Evolutionary conservation across 148 eudicot genomes (phyloP).

Genomic region (Chenopodium suecicum): DNA sequence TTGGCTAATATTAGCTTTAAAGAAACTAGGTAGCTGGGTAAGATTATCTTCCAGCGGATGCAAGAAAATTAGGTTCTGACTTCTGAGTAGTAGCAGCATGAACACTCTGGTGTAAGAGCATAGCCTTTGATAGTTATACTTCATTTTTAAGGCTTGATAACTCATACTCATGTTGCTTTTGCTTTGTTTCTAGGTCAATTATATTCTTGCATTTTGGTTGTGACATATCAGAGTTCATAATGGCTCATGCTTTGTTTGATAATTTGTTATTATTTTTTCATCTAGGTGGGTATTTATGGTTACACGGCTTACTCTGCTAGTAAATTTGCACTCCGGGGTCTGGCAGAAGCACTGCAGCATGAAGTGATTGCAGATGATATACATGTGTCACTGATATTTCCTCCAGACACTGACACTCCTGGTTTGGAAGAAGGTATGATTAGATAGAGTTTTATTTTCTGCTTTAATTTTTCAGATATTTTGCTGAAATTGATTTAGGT

Average conservation of each 20-base stretch:
- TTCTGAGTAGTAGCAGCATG: no score
- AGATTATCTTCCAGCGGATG: no score
- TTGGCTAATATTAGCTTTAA: no score
- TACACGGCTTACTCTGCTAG: slow-evolving; percentile 96
- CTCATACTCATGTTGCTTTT: not conserved
- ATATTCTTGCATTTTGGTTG: not conserved
- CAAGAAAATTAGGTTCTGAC: no score
- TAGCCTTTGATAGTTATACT: no score
- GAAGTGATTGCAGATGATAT: slow-evolving; percentile 82
- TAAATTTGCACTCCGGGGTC: slow-evolving; percentile 87
- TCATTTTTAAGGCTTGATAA: not conserved
- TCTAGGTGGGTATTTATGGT: slow-evolving; percentile 89
- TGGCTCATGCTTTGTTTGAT: not conserved
- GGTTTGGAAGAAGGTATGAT: slow-evolving; percentile 69
- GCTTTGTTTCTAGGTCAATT: not conserved
- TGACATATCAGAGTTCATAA: not conserved
- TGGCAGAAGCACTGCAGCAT: slow-evolving; percentile 92
- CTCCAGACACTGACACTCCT: slow-evolving; percentile 95
- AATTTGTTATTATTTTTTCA: slow-evolving; percentile 10
- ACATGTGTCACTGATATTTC: slow-evolving; percentile 81
- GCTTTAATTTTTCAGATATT: not conserved
- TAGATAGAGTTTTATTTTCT: not conserved
- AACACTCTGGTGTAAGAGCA: no score
- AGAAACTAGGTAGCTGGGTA: no score
- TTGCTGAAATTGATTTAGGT: not conserved